phyloP scores from a whole-genome alignment of 2,329 filamentous ascomycete genomes.

The Coniochaeta prunicola region DNA sequence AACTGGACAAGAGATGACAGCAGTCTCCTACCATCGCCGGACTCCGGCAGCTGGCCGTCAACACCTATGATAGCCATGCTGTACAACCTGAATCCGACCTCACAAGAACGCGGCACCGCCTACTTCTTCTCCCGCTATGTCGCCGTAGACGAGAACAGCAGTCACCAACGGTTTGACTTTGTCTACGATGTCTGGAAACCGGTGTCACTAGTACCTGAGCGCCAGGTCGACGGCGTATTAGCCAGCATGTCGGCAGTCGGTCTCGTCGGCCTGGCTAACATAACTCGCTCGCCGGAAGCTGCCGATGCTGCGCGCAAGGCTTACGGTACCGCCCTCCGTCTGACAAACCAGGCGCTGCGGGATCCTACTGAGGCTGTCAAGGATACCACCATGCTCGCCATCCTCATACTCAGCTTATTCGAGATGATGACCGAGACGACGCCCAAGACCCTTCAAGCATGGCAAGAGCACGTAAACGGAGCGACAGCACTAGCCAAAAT shows the following conservation, averaged over 20 bases:
- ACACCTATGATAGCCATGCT: conserved; percentile 19
- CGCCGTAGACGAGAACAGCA: conserved; percentile 34
- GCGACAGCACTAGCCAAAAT: conserved; percentile 42
- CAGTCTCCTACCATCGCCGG: conserved; percentile 21
- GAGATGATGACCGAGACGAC: conserved; percentile 44
- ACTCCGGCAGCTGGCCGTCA: conserved; percentile 22
- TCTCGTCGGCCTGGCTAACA: conserved; percentile 41
- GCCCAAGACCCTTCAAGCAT: conserved; percentile 38
- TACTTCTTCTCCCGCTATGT: conserved; percentile 47
- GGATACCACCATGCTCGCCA: conserved; percentile 44
- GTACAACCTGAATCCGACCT: conserved; percentile 24
- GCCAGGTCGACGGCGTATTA: conserved; percentile 36
- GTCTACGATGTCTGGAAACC: conserved; percentile 46
- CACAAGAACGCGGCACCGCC: conserved; percentile 36
- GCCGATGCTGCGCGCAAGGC: conserved; percentile 40
- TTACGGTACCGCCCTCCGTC: conserved; percentile 42
- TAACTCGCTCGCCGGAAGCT: conserved; percentile 31
- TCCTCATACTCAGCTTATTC: conserved; percentile 47
- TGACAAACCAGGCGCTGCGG: conserved; percentile 42
- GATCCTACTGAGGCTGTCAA: conserved; percentile 34
- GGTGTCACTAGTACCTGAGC: conserved; percentile 20
- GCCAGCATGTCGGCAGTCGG: conserved; percentile 49
- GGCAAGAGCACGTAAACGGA: conserved; percentile 46
- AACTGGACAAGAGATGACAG: conserved; percentile 18
- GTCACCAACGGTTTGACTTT: conserved; percentile 44